Evolutionary conservation across 108 stramenopile species (phyloP).

Genomic region (Mediolabrus comicus): DNA sequence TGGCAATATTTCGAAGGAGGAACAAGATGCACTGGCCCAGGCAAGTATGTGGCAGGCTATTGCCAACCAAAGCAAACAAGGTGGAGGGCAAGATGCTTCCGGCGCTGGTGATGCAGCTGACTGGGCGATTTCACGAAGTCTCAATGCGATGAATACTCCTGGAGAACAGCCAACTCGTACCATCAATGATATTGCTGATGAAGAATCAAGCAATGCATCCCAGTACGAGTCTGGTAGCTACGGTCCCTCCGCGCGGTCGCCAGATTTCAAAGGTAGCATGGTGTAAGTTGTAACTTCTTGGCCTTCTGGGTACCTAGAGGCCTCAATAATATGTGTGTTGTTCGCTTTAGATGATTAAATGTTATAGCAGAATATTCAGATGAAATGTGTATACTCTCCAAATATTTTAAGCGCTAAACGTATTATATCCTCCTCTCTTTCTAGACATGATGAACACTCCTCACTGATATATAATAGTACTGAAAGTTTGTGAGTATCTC

Average conservation of each 20-base stretch:
- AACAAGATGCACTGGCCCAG: constrained; percentile 81
- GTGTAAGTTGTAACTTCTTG: neutral
- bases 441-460: too few species aligned
- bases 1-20: constrained; percentile 57
- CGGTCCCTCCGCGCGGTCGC: constrained; percentile 15
- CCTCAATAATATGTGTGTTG: too few species aligned
- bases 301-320: too few species aligned
- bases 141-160: constrained; percentile 45
- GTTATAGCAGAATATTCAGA: too few species aligned
- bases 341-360: too few species aligned
- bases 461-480: too few species aligned
- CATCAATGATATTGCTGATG: constrained; percentile 44
- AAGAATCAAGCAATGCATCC: constrained; percentile 34
- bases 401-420: too few species aligned
- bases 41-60: constrained; percentile 83
- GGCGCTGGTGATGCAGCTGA: constrained; percentile 83
- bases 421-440: too few species aligned
- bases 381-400: too few species aligned
- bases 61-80: constrained; percentile 78
- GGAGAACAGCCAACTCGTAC: constrained; percentile 22
- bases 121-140: constrained; percentile 81
- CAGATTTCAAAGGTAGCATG: constrained; percentile 15
- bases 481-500: too few species aligned
- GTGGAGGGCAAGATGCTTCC: constrained; percentile 51
- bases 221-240: constrained; percentile 47